Percentiles rank a stretch among this genome's conserved stretches.
Evolutionary conservation across 176 grass and related monocot genomes (phyloP).

Genomic region (Tillandsia fasciculata): DNA sequence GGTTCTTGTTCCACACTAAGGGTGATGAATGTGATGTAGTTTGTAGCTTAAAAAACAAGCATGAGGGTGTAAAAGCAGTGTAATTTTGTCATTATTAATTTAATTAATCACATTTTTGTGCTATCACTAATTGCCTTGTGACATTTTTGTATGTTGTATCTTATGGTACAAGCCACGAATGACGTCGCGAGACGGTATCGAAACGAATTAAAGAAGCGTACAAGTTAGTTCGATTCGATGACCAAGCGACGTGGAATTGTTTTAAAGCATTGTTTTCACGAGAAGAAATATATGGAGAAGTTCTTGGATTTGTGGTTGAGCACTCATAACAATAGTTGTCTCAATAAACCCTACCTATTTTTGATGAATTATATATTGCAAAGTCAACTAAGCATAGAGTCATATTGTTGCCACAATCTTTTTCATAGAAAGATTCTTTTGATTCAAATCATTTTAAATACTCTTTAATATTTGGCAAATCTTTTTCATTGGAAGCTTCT

Average conservation of each 20-base stretch:
- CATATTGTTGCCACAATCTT: background rate
- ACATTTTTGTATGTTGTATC: background rate
- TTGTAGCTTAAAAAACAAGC: background rate
- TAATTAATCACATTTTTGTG: no score
- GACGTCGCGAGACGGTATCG: no score
- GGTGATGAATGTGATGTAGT: background rate
- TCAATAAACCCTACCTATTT: constrained; percentile 14
- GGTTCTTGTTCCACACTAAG: background rate
- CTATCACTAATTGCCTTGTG: background rate
- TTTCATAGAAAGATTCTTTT: background rate
- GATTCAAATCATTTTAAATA: background rate
- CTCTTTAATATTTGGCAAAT: background rate
- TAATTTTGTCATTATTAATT: background rate
- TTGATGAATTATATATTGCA: background rate
- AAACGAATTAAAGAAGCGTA: background rate
- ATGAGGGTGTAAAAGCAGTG: background rate
- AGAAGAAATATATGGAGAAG: constrained; percentile 12
- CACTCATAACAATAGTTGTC: constrained; percentile 15
- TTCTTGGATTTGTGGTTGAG: constrained; percentile 20
- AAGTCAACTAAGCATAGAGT: background rate
- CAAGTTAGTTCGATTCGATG: background rate
- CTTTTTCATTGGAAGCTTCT: background rate
- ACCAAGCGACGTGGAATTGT: background rate
- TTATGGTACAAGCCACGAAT: background rate
- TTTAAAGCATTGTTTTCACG: background rate